Conservation (phyloP, 768 basidiomycete species). For the Lactarius pseudohatsudake region DNA sequence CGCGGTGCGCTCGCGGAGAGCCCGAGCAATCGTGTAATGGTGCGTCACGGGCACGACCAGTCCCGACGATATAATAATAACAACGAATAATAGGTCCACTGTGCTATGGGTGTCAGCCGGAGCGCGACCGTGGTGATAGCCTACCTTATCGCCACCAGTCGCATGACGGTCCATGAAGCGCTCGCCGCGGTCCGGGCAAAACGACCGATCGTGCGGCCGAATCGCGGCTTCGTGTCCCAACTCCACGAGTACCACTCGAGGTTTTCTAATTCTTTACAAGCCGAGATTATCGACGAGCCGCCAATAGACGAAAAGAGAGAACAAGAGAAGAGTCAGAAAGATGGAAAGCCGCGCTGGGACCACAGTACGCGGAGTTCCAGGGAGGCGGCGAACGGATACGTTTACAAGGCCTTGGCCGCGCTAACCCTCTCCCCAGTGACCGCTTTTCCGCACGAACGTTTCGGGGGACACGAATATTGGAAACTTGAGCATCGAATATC, state of each 20-base stretch:
- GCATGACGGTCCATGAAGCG: constrained; percentile 34
- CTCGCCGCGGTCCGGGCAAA: constrained; percentile 30
- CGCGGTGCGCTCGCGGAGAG: constrained; percentile 46
- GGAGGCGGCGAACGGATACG: neutral
- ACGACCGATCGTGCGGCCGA: constrained; percentile 35
- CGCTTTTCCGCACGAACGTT: neutral
- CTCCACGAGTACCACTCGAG: constrained; percentile 30
- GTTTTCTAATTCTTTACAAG: constrained; percentile 14
- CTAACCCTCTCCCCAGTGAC: neutral
- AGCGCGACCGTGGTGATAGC: constrained; percentile 76
- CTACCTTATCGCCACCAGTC: constrained; percentile 43
- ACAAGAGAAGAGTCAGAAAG: neutral
- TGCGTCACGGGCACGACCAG: constrained; percentile 35
- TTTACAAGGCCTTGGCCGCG: neutral
- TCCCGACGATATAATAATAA: neutral
- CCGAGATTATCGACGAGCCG: neutral
- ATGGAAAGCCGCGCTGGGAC: neutral
- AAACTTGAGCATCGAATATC: constrained; percentile 8
- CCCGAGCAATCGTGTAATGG: constrained; percentile 48
- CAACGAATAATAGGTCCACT: constrained; percentile 59
- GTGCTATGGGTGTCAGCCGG: constrained; percentile 71
- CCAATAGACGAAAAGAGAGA: neutral
- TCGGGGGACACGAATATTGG: constrained; percentile 7
- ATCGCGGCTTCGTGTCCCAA: constrained; percentile 38
- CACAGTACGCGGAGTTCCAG: neutral